Base-by-base conservation (phyloP, 176 grass and related monocot genomes). In the Raddia distichophylla region DNA sequence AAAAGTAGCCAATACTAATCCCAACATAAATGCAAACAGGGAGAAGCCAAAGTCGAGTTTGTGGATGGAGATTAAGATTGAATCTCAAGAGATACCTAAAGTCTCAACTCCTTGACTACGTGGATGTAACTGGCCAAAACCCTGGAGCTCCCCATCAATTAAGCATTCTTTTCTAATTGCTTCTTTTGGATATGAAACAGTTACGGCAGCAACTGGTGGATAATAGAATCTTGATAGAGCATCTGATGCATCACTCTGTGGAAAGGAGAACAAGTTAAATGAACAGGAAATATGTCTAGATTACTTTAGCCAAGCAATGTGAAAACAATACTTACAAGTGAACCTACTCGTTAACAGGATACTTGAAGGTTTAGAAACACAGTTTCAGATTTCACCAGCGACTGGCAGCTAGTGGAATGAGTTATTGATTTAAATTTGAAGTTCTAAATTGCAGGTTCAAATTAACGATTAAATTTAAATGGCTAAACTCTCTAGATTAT, bases 111-210 rank as follows among this genome's bases (percentile, higher is more conserved):
- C 90, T 90, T 99, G 93, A 78, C 92, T 93, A 52, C 93, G 96
- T 55, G 93, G 96, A 93, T 95, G 93, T 67, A 99, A 76, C 82
- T 99, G 96, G 19, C 96, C 96, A 4, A 99, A 99, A 72, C 93
- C 96, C 82, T 95, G 84, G 69, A 99, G 93, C 64, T 90, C 77
- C 13, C 91, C 96, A 86, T 91, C 87, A 69, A 93, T 88, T 82
- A 93, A 87, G 82, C 96, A 93, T 77, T 93, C 96, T 73, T 91
- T 83, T 80, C 87, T 88, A 77, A 99, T 93, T 79, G 89, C 96
- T 76, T 89, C 88, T 77, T 88, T 91, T 47, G 87, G 83, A 90
- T 99, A 99, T 60, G 96, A 95, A 83, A 99, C 17, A 45, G 96
- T 88, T 74, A 99, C 96, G 69, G 93, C 96, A 67, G 96, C 96